phyloP scores from a whole-genome alignment of 2,329 filamentous ascomycete genomes.

The Epichloe scottii region DNA sequence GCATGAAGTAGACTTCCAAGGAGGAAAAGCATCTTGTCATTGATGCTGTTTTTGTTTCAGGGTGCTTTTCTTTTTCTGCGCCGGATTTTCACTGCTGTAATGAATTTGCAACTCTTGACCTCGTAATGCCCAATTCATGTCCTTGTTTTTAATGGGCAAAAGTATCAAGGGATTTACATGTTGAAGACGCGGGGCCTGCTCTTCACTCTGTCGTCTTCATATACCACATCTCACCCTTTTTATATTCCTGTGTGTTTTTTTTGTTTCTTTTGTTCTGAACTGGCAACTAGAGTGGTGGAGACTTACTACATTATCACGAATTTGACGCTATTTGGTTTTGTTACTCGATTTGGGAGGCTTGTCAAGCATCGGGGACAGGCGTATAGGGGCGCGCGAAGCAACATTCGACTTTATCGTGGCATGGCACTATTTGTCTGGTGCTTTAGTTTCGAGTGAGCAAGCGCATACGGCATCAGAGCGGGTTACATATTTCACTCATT shows the following conservation, averaged over 20 bases:
- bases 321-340: conserved; percentile 1
- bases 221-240: background rate
- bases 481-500: background rate
- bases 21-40: background rate
- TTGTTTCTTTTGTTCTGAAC: background rate
- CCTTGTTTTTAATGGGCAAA: too few species aligned
- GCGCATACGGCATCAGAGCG: background rate
- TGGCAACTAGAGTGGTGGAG: background rate
- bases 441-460: background rate
- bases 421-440: background rate
- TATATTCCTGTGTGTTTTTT: background rate
- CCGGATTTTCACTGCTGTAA: background rate
- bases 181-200: too few species aligned
- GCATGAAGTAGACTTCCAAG: background rate
- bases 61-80: background rate
- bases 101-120: too few species aligned
- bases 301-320: background rate
- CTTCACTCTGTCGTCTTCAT: too few species aligned
- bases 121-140: too few species aligned
- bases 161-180: too few species aligned
- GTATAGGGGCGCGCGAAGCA: background rate
- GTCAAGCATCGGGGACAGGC: background rate
- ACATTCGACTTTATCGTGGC: background rate
- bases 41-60: background rate
- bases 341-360: background rate